Evolutionary conservation across 2,329 filamentous ascomycete species (phyloP).

Genomic region (Claviceps arundinis): DNA sequence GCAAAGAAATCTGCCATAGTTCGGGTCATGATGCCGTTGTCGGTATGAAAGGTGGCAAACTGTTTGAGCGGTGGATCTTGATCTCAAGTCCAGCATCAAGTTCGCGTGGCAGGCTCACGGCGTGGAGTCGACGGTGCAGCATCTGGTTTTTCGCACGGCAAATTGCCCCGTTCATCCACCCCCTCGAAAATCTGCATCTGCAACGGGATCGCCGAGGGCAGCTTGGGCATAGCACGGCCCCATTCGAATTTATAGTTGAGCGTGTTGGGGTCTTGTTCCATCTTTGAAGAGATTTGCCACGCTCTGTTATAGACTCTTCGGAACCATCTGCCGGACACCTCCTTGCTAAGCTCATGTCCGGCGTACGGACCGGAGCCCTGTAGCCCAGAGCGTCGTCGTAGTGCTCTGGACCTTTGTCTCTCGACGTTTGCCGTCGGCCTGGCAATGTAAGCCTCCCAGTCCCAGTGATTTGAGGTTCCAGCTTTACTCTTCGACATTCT

Average conservation of each 20-base stretch:
- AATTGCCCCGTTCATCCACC: slow-evolving; percentile 20
- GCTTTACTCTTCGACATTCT: neutral
- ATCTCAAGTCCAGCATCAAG: slow-evolving; percentile 69
- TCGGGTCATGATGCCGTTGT: slow-evolving; percentile 29
- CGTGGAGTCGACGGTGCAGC: neutral
- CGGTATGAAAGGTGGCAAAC: slow-evolving; percentile 54
- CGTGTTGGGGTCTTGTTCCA: slow-evolving; percentile 21
- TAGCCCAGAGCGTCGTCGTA: slow-evolving; percentile 21
- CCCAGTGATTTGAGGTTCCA: slow-evolving; percentile 14
- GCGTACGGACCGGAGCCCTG: slow-evolving; percentile 25
- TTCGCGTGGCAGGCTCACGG: slow-evolving; percentile 32
- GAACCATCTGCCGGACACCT: slow-evolving; percentile 27
- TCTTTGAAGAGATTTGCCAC: slow-evolving; percentile 31
- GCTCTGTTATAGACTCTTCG: slow-evolving; percentile 32
- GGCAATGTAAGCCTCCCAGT: slow-evolving; percentile 30
- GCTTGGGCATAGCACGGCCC: slow-evolving; percentile 23
- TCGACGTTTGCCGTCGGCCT: slow-evolving; percentile 26
- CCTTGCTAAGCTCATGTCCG: slow-evolving; percentile 17
- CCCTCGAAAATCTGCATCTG: slow-evolving; percentile 36
- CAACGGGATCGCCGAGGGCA: slow-evolving; percentile 17
- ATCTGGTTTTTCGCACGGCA: slow-evolving; percentile 1
- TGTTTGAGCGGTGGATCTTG: slow-evolving; percentile 63
- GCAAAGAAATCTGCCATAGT: too few relatives aligned
- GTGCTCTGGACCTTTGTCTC: slow-evolving; percentile 19
- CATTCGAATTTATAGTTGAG: slow-evolving; percentile 28